These are phyloP conservation scores for Kwoniella shivajii DNA, from an alignment of 1,284 basidiomycete genomes.

Conservation along the genomic window DNA sequence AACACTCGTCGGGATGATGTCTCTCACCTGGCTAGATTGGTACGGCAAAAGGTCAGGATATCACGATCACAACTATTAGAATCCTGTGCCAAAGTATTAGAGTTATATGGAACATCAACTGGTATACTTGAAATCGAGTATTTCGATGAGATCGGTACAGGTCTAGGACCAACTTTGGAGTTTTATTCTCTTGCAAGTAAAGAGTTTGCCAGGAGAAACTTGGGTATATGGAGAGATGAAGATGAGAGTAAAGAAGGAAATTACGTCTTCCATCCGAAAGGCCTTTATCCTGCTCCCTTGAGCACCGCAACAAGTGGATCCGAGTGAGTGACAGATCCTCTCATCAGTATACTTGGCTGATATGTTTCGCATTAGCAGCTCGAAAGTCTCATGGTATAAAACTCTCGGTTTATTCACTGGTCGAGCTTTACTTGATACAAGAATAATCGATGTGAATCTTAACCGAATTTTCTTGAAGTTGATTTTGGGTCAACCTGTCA, in stretches of 20 bases:
- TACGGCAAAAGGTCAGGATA: conserved; percentile 95
- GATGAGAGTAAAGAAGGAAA: conserved; percentile 65
- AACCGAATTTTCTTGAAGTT: conserved; percentile 90
- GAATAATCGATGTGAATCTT: conserved; percentile 94
- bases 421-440: conserved; percentile 93
- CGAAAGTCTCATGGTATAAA: conserved; percentile 72
- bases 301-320: conserved; percentile 56
- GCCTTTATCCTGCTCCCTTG: conserved; percentile 87
- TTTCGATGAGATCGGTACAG: conserved; percentile 98
- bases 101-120: conserved; percentile 85
- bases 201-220: conserved; percentile 83
- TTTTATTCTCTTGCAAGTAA: conserved; percentile 93
- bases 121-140: conserved; percentile 97
- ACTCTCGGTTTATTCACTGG: conserved; percentile 97
- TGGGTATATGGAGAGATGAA: conserved; percentile 88
- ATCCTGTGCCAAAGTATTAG: conserved; percentile 97
- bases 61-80: conserved; percentile 91
- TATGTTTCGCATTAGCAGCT: conserved; percentile 11
- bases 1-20: conserved; percentile 83
- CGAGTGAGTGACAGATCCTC: conserved; percentile 19
- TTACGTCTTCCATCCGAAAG: conserved; percentile 78
- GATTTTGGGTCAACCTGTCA: conserved; percentile 80
- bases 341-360: not conserved
- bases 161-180: conserved; percentile 95
- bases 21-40: conserved; percentile 85